These are phyloP conservation scores for Apiospora sp. DNA, from an alignment of 2,329 filamentous ascomycete species.

Conservation along the genomic window DNA sequence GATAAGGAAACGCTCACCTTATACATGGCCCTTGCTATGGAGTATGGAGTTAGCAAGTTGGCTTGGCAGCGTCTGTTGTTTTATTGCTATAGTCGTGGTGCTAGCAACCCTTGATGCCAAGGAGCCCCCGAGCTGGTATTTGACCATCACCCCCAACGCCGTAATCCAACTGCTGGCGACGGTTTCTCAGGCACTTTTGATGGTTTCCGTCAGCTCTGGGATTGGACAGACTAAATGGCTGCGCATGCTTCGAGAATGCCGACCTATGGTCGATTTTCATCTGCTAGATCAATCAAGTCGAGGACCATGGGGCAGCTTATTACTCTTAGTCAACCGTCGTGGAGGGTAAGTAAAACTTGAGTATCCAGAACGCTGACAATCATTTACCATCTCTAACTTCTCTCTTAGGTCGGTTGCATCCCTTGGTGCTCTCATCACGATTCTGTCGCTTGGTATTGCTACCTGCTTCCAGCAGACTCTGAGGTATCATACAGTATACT, in stretches of 20 bases:
- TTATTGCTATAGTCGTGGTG: background rate
- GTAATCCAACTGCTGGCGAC: background rate
- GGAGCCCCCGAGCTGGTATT: background rate
- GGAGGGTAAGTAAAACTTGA: background rate
- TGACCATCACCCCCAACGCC: background rate
- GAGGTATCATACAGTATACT: background rate
- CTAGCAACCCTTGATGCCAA: background rate
- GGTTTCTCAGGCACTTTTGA: background rate
- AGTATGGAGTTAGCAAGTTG: background rate
- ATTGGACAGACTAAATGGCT: background rate
- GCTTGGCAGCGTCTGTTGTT: background rate
- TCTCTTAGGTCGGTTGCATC: background rate
- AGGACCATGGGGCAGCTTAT: background rate
- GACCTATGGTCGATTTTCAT: background rate
- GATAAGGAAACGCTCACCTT: too few relatives aligned
- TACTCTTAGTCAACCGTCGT: background rate
- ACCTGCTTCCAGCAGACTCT: background rate
- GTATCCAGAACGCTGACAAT: background rate
- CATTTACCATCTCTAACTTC: too few relatives aligned
- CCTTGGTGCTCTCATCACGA: background rate
- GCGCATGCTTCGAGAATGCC: background rate
- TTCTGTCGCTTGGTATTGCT: background rate
- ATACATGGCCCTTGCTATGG: background rate
- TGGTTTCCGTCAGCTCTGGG: background rate
- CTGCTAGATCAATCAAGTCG: background rate